A percentile compares a stretch with the other conserved stretches of the same genome.
Conservation (phyloP, 192 early-diverging fungal species). For the Backusella circina region DNA sequence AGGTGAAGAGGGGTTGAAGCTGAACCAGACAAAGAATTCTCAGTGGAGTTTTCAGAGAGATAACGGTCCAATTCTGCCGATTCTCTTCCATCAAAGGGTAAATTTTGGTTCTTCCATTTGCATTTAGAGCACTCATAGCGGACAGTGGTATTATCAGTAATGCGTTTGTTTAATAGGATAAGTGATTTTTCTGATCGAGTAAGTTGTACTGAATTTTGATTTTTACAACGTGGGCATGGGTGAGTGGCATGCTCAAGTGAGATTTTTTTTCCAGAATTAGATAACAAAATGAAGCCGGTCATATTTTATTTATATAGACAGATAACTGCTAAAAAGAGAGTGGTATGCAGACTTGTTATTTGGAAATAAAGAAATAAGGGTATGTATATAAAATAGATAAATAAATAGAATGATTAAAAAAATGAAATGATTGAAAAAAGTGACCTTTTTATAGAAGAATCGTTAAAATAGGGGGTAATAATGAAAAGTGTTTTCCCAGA, state of each 20-base stretch:
- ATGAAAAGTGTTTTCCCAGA: not conserved
- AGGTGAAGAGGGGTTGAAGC: not conserved
- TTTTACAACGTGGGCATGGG: slow-evolving; percentile 35
- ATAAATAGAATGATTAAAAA: not conserved
- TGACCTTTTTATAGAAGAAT: not conserved
- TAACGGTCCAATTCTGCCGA: slow-evolving; percentile 1
- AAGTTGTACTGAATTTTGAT: slow-evolving; percentile 26
- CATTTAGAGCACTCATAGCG: slow-evolving; percentile 35
- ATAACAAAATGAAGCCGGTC: slow-evolving; percentile 2
- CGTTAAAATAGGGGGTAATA: not conserved
- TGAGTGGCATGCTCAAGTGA: slow-evolving; percentile 31
- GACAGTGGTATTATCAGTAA: slow-evolving; percentile 25
- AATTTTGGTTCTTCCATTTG: slow-evolving; percentile 27
- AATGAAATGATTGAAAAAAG: not conserved
- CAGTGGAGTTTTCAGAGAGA: slow-evolving; percentile 4
- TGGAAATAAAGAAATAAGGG: not conserved
- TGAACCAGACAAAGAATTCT: not conserved
- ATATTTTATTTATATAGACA: not conserved
- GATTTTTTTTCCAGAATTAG: slow-evolving; percentile 25
- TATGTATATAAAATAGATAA: too few relatives aligned
- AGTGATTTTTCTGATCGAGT: slow-evolving; percentile 33
- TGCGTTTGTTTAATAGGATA: slow-evolving; percentile 29
- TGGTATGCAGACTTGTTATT: not conserved
- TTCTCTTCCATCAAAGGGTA: slow-evolving; percentile 12
- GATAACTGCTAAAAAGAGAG: not conserved